Evolutionary conservation across 495 filamentous ascomycete species (phyloP), one percentile per base, ranked within the genome.

Genomic region (Patellaria atrata): DNA sequence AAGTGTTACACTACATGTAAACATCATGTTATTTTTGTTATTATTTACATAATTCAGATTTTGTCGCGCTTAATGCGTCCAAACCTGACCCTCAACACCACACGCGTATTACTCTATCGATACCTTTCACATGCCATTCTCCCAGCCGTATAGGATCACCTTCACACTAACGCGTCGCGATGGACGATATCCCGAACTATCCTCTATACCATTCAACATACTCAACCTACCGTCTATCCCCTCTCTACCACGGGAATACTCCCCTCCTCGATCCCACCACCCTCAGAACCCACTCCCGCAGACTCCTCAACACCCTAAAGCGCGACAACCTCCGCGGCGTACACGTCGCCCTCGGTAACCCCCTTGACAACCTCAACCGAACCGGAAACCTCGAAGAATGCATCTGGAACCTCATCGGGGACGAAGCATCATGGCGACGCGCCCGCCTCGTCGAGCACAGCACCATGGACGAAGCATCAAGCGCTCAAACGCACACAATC

Each of bases 181-280:
- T 38, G 40, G 41, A 40, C 26, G 36, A 30, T n/a, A 41, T 41
- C 10, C 37, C 37, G 22, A 27, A 24, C 5, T 51, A 51, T 21
- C 47, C 43, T 4, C 43, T 47, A 14, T 46, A 43, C 43, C 33
- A 44, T 37, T 31, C 30, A 17, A 41, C 34, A 16, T 55, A 56
- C 43, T 45, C 42, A 16, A 37, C 55, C 31, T 57, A 55, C 25
- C 47, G 53, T 28, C 14, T 56, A n/a, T 58, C 55, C 4, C 55
- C 55, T 4, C 46, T 58, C 16, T 47, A 56, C 35, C 50, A 50
- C 21, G 48, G 53, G 29, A 22, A 39, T 5, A 5, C 38, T 16
- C 27, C 45, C 10, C 37, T 56, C 11, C 36, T 56, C 25, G 21
- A 41, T 15, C 38, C 35, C 2, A 27, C 17, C 5, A 29, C 25